These are phyloP conservation scores for Yamadazyma dushanensis DNA, from an alignment of 1,139 yeast species.

Conservation along the genomic window DNA sequence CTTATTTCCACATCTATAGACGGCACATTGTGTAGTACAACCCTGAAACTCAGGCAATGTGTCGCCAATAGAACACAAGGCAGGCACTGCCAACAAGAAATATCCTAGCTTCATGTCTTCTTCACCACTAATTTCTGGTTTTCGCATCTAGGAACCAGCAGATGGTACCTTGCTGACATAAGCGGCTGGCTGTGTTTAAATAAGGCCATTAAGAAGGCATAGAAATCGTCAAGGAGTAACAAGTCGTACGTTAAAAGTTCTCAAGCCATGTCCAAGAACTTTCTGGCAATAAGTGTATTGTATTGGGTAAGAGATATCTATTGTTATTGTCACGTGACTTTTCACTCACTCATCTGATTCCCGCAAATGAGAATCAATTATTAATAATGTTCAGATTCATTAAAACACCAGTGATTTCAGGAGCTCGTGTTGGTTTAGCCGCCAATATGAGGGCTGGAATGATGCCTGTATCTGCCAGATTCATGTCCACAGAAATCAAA, in stretches of 20 bases:
- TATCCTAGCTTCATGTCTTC: not conserved
- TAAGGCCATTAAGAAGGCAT: too few species aligned
- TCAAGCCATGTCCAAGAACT: too few species aligned
- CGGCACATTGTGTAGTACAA: constrained; percentile 18
- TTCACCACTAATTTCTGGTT: not conserved
- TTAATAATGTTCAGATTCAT: constrained; percentile 13
- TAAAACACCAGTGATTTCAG: constrained; percentile 12
- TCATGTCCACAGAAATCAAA: constrained; percentile 74
- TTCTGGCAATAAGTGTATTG: too few species aligned
- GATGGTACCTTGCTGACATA: too few species aligned
- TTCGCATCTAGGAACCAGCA: not conserved
- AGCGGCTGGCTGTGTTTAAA: too few species aligned
- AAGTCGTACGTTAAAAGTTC: too few species aligned
- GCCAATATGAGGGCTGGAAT: constrained; percentile 28
- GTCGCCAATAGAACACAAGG: constrained; percentile 29
- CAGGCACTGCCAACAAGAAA: constrained; percentile 1
- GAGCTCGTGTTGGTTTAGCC: constrained; percentile 23
- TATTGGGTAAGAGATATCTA: too few species aligned
- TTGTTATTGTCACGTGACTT: not conserved
- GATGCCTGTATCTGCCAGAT: constrained; percentile 38
- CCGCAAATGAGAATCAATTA: constrained; percentile 9
- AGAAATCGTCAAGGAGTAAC: too few species aligned
- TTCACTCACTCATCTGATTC: not conserved
- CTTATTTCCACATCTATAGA: constrained; percentile 12
- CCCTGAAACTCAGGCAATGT: constrained; percentile 25